Base-by-base conservation (phyloP, 495 filamentous ascomycete species). In the Xylaria palmicola region DNA sequence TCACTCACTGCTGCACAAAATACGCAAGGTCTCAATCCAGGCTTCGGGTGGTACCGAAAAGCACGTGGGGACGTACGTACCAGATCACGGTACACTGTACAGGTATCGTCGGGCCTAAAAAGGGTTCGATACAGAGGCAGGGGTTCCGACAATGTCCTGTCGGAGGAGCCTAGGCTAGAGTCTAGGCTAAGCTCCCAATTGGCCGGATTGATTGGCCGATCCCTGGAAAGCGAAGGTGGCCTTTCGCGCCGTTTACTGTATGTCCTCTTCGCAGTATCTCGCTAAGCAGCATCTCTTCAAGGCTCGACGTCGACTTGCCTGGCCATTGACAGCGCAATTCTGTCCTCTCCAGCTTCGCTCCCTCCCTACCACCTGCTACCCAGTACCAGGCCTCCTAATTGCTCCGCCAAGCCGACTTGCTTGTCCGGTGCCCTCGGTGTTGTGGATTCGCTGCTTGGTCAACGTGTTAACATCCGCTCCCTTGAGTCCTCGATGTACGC, bases 221-320 rank as follows among this genome's bases (percentile, higher is more conserved):
- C 57, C 13, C 45, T 43, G 44, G 59, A 59, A 68, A 64, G 68
- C 52, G 66, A 71, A 71, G 66, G 68, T 71, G 68, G 68, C 68
- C 68, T 71, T 71, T 71, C 63, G 60, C 24, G 59, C 39, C n/a
- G n/a, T n/a, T n/a, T n/a, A n/a, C n/a, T 51, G 29, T 8, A 17
- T 26, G 32, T 26, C 26, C 6, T 37, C 19, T 44, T 54, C 47
- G 49, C 37, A 43, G 41, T 54, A 61, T 58, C 54, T 55, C n/a
- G n/a, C 47, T 39, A 67, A 47, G 60, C 57, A 48, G 12, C 34
- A 60, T 20, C 36, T 48, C 17, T 58, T 22, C 52, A 30, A 32
- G 45, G 45, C 37, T 62, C 37, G 59, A 45, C 37, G 34, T 60
- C 44, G 20, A 32, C 45, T n/a, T 12, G 50, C 59, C 59, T 54